A percentile compares a stretch with the other conserved stretches of the same genome.
Conservation (phyloP, 1,284 basidiomycete genomes). For the Cryptococcus jaspeensis region DNA sequence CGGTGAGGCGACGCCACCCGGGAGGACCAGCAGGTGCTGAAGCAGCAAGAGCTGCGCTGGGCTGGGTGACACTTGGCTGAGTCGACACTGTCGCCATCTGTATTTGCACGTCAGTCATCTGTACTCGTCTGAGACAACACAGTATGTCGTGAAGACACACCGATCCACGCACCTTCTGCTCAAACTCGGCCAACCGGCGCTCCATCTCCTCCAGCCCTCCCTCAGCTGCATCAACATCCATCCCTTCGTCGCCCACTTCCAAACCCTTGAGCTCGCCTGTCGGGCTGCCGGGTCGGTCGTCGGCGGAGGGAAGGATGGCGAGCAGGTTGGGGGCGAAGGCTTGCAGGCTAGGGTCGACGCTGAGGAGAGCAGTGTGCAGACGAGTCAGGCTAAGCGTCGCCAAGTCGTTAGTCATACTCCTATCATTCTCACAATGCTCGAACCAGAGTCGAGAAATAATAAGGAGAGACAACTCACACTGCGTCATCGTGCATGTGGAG, state of each 20-base stretch:
- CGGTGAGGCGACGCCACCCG: conserved; percentile 12
- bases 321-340: background rate
- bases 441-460: no score
- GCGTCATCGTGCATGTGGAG: conserved; percentile 17
- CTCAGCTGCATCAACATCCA: conserved; percentile 9
- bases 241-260: conserved; percentile 3
- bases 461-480: conserved; percentile 25
- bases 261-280: conserved; percentile 7
- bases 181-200: conserved; percentile 17
- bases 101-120: background rate
- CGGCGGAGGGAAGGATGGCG: conserved; percentile 1
- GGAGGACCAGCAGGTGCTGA: background rate
- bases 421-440: no score
- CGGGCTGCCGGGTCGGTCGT: background rate
- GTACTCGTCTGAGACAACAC: background rate
- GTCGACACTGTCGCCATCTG: background rate
- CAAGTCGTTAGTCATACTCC: background rate
- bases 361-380: background rate
- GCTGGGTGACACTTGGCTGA: background rate
- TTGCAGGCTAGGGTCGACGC: background rate
- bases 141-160: conserved; percentile 4
- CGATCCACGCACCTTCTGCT: conserved; percentile 4
- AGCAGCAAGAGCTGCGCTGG: background rate
- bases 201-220: conserved; percentile 23
- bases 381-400: background rate